Conservation (phyloP, 2,329 filamentous ascomycete species). For the Curvularia verruculosa region DNA sequence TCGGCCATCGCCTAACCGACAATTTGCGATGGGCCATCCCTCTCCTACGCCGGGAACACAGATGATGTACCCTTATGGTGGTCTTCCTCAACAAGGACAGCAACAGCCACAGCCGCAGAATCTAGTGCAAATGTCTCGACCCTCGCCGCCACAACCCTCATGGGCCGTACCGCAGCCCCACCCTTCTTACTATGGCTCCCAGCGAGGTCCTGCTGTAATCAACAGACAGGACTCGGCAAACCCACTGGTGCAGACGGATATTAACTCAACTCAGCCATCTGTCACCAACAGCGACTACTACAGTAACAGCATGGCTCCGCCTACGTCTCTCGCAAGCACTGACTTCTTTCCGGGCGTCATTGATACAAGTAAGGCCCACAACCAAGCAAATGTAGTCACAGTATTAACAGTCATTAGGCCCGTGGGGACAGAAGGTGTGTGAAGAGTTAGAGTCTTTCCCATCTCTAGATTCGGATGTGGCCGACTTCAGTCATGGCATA, state of each 20-base stretch:
- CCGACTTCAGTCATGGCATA: conserved; percentile 47
- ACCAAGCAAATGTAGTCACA: neutral
- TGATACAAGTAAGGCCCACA: conserved; percentile 45
- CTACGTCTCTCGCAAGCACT: conserved; percentile 29
- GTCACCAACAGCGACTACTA: conserved; percentile 28
- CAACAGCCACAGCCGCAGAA: conserved; percentile 27
- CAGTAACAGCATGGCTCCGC: conserved; percentile 29
- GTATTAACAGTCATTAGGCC: conserved; percentile 40
- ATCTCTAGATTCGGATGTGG: conserved; percentile 47
- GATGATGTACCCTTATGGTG: conserved; percentile 47
- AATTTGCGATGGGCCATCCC: conserved; percentile 40
- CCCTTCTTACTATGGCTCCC: conserved; percentile 40
- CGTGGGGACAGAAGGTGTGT: conserved; percentile 49
- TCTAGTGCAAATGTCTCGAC: conserved; percentile 37
- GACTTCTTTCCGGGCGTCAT: conserved; percentile 47
- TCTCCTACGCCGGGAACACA: conserved; percentile 37
- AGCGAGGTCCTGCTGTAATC: conserved; percentile 25
- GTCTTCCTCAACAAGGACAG: conserved; percentile 33
- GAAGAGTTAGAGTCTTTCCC: conserved; percentile 48
- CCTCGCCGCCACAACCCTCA: conserved; percentile 43
- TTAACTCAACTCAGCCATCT: conserved; percentile 33
- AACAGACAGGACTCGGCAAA: conserved; percentile 39
- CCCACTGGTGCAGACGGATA: conserved; percentile 30
- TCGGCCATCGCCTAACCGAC: conserved; percentile 45
- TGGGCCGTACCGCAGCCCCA: conserved; percentile 46